Conservation (phyloP, 345 rosid genomes). For the Bruguiera parviflora region DNA sequence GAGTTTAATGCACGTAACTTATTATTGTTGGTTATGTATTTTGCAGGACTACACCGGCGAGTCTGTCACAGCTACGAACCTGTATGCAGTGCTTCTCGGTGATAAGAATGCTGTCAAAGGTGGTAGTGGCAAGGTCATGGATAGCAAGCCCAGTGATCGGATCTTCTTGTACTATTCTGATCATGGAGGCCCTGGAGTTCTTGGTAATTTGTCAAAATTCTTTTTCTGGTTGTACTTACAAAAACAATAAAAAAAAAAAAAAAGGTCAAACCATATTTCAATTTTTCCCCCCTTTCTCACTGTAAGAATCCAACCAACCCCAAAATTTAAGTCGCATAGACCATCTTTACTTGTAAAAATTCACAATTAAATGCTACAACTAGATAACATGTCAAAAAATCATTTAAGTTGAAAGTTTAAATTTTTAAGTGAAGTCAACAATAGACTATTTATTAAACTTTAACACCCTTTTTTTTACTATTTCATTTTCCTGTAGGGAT, state of each 20-base stretch:
- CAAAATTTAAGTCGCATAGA: too few relatives aligned
- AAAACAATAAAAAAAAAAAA: too few relatives aligned
- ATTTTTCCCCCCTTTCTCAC: too few relatives aligned
- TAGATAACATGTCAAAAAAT: too few relatives aligned
- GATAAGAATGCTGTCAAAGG: constrained; percentile 66
- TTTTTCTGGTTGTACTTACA: background rate
- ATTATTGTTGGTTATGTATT: background rate
- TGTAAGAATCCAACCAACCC: too few relatives aligned
- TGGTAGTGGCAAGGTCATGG: constrained; percentile 80
- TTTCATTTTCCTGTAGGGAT: constrained; percentile 47
- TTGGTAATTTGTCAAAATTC: constrained; percentile 41
- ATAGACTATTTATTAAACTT: too few relatives aligned
- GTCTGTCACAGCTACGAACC: constrained; percentile 61
- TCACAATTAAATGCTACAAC: too few relatives aligned
- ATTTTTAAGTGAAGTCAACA: too few relatives aligned
- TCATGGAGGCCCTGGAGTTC: constrained; percentile 98
- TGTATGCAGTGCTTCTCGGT: constrained; percentile 90
- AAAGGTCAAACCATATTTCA: background rate
- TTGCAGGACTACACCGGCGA: constrained; percentile 77
- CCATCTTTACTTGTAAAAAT: too few relatives aligned
- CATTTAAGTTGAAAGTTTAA: too few relatives aligned
- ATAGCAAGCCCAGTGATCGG: constrained; percentile 71
- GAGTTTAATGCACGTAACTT: background rate
- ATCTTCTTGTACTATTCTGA: constrained; percentile 81
- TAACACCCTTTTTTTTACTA: background rate